Evolutionary conservation across 305 asterid species (phyloP), one percentile per base, ranked within the genome.

Genomic region (Fraxinus platypoda): DNA sequence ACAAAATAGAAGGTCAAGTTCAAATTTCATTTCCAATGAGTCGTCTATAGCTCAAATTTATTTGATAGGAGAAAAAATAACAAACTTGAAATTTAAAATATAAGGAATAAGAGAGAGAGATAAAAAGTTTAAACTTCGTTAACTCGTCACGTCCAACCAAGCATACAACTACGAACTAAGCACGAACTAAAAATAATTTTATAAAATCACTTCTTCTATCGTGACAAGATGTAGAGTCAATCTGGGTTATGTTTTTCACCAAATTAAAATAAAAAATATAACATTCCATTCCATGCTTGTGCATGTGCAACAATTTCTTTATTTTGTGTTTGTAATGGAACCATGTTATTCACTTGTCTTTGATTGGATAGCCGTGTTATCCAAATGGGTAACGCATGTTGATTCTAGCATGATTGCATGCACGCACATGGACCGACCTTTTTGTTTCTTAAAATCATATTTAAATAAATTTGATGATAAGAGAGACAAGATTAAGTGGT

Each of bases 391-490:
- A 21, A 62, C 73, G 73, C 73, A 15, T 1, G n/a, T 68, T 46
- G 35, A 68, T 49, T 77, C 85, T 49, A 64, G 80, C 81, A 82
- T 75, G 85, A 77, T 66, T 82, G 78, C 49, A 33, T 82, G 81
- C 46, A 68, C 46, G 80, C 78, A 76, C 81, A 77, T 76, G 81
- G 72, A 81, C 7, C 46, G 43, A 25, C 28, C 76, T 28, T 52
- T 8, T 76, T 81, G 23, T 46, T 81, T 17, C n/a, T 19, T 66
- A 78, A 43, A 37, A 81, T 9, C 26, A 26, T 78, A 12, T 23
- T 37, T 34, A 37, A 77, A n/a, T 57, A 28, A 33, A 25, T 38
- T 59, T 76, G 81, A 62, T 82, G 71, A 46, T 13, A 46, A 26
- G 41, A 25, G 19, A 82, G 78, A 82, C 85, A 77, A 25, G 68